Percentiles rank a stretch among this genome's conserved stretches.
These are phyloP conservation scores for Metschnikowia continentalis DNA, from an alignment of 805 yeast species.

Conservation along the genomic window DNA sequence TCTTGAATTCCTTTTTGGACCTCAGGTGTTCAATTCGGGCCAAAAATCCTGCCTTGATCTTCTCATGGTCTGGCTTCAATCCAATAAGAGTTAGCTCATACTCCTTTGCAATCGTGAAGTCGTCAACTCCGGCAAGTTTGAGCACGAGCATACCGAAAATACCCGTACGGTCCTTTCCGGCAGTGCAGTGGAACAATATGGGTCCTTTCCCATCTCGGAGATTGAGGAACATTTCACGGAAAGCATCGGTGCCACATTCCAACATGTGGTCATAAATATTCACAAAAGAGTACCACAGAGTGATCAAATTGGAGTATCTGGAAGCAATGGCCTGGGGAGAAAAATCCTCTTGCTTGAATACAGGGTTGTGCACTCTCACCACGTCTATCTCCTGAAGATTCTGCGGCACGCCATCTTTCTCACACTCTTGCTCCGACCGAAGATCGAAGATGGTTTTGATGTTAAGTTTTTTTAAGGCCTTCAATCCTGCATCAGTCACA, in stretches of 20 bases:
- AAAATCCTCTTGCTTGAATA: constrained; percentile 48
- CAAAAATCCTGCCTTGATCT: constrained; percentile 33
- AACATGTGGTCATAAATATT: constrained; percentile 60
- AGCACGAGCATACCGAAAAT: constrained; percentile 64
- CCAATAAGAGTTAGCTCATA: constrained; percentile 74
- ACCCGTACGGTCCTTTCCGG: constrained; percentile 87
- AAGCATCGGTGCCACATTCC: constrained; percentile 44
- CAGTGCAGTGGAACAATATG: constrained; percentile 72
- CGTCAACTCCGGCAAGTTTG: constrained; percentile 60
- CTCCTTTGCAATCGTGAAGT: constrained; percentile 63
- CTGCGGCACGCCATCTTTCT: constrained; percentile 40
- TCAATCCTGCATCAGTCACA: constrained; percentile 49
- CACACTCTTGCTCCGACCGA: constrained; percentile 56
- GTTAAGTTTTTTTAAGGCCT: constrained; percentile 38
- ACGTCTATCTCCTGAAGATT: constrained; percentile 40
- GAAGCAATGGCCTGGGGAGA: constrained; percentile 63
- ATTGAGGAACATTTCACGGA: constrained; percentile 47
- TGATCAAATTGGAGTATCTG: constrained; percentile 49
- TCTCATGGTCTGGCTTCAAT: constrained; percentile 45
- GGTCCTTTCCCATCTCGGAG: constrained; percentile 46
- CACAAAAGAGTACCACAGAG: constrained; percentile 60
- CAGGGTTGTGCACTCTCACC: constrained; percentile 51
- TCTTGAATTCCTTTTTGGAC: constrained; percentile 22
- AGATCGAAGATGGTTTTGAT: constrained; percentile 62
- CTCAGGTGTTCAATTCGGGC: constrained; percentile 29